Evolutionary conservation across 208 protist genomes (phyloP), one percentile per base, ranked within the genome.

Genomic region (Phytomonas serpens): DNA sequence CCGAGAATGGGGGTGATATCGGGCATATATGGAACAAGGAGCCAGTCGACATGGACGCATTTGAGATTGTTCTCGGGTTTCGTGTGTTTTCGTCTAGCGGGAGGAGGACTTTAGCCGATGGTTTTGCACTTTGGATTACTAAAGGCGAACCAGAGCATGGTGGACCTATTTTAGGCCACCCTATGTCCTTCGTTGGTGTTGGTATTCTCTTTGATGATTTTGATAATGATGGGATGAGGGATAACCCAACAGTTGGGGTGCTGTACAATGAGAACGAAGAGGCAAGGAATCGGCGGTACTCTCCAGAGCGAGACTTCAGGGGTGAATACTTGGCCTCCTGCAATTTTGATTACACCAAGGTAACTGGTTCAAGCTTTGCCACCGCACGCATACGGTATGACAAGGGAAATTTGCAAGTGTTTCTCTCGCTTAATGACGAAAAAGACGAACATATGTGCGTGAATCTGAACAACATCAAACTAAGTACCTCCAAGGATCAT

Each of bases 141-240:
- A 75, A 80, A 38, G 38, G 52, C 14, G 42, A 64, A 4, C 79
- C 78, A 4, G 68, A 32, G 61, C 34, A 37, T n/a, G 79, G 81
- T n/a, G 87, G 90, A n/a, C 69, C 77, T 0, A 16, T 97, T 19
- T 84, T 92, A 69, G 90, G 90, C 13, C 82, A 82, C 23, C 74
- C 86, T 3, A 32, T 65, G 52, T 75, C 77, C 27, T 97, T 97
- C 71, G 76, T 82, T 27, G 93, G 93, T 61, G 69, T 94, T 37
- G 93, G 85, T 19, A 77, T 97, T 51, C 32, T 97, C 31, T 93
- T 97, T 42, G 90, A 97, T 77, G 87, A 88, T 33, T 97, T 90
- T 76, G 93, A 97, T 78, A 97, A 97, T 73, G 90, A 95, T 75
- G 81, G 79, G 51, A 71, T 63, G 31, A 77, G 79, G 6, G 85